These are phyloP conservation scores for Viola odorata DNA, from an alignment of 345 rosid genomes.

Conservation along the genomic window DNA sequence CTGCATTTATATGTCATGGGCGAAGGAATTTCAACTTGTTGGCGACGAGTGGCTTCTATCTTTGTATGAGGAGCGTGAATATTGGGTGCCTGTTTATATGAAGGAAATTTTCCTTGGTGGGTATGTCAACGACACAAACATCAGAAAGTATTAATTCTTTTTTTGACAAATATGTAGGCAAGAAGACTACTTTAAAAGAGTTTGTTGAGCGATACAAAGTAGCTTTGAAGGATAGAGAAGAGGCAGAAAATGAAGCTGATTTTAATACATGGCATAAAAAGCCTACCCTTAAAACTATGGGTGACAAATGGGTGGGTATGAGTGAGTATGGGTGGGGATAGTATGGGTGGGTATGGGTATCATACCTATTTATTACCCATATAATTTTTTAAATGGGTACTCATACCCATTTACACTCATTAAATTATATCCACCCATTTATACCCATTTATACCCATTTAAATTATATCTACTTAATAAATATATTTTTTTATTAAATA, in stretches of 20 bases:
- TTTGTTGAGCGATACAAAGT: conserved; percentile 1
- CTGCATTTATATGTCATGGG: not conserved
- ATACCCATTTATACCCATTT: no score
- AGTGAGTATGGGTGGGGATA: no score
- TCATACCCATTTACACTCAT: no score
- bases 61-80: not conserved
- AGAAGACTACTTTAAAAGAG: not conserved
- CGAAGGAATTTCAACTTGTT: not conserved
- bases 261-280: conserved; percentile 2
- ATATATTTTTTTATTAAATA: no score
- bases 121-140: not conserved
- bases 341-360: no score
- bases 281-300: no score
- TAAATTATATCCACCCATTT: no score
- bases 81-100: not conserved
- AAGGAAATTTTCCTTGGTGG: not conserved
- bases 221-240: not conserved
- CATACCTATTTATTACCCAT: no score
- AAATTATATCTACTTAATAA: no score
- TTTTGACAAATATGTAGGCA: not conserved
- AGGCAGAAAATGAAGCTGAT: not conserved
- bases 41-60: not conserved
- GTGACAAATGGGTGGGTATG: no score
- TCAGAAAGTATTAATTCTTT: not conserved
- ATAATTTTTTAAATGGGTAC: no score